These are phyloP conservation scores for Hygrocybe coccinea DNA, from an alignment of 768 basidiomycete species.

Conservation along the genomic window DNA sequence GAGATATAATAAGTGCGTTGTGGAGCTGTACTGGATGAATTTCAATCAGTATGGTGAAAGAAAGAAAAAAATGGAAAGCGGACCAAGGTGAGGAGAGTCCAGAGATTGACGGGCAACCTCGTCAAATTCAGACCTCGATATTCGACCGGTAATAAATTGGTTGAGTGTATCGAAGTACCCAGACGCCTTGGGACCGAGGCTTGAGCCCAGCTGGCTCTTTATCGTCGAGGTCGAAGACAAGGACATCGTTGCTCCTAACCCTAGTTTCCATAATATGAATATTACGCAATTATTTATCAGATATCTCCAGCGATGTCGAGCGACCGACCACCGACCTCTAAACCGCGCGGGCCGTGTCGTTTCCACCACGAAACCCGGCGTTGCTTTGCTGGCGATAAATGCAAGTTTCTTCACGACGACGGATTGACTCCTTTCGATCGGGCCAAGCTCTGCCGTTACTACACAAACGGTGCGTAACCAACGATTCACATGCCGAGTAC, in stretches of 20 bases:
- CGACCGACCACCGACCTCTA: conserved; percentile 59
- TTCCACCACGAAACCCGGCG: conserved; percentile 63
- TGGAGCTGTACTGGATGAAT: conserved; percentile 61
- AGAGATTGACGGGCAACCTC: conserved; percentile 59
- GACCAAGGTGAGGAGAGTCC: conserved; percentile 45
- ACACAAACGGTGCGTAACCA: conserved; percentile 44
- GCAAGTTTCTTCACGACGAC: conserved; percentile 72
- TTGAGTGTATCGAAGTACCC: conserved; percentile 62
- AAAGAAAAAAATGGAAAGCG: conserved; percentile 5
- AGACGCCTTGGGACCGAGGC: conserved; percentile 56
- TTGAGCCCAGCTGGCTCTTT: conserved; percentile 59
- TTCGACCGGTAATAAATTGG: conserved; percentile 60
- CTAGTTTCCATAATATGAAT: not conserved
- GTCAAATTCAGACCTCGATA: conserved; percentile 74
- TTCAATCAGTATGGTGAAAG: not conserved
- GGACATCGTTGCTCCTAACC: conserved; percentile 46
- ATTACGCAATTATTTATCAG: too few relatives aligned
- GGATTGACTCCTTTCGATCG: conserved; percentile 64
- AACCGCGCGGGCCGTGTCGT: conserved; percentile 63
- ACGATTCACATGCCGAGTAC: not conserved
- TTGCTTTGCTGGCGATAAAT: conserved; percentile 61
- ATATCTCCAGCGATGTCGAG: conserved; percentile 4
- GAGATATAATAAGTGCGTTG: conserved; percentile 77
- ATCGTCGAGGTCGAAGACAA: conserved; percentile 70
- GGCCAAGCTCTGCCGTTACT: conserved; percentile 65